Conservation (phyloP, 495 filamentous ascomycete species). For the Annulohypoxylon bovei region DNA sequence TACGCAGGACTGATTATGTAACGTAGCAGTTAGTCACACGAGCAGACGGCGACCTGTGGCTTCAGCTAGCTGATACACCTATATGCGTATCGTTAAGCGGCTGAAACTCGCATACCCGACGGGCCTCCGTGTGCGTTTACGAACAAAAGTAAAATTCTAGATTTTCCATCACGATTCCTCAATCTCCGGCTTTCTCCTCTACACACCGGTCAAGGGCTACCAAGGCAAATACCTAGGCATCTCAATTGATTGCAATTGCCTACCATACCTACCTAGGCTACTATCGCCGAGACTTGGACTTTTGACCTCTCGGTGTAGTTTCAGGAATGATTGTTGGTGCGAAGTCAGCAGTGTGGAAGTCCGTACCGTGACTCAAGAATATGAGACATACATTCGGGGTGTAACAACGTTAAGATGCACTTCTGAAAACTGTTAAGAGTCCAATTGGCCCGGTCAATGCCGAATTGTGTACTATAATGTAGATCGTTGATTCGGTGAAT, state of each 20-base stretch:
- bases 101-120: constrained; percentile 6
- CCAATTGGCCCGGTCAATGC: not conserved
- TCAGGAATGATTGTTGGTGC: not conserved
- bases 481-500: not conserved
- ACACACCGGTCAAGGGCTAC: not conserved
- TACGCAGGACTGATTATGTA: constrained; percentile 1
- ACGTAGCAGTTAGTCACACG: constrained; percentile 13
- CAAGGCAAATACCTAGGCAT: not conserved
- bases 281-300: not conserved
- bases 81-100: not conserved
- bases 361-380: not conserved
- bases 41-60: no score
- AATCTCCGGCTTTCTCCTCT: not conserved
- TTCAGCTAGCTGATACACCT: not conserved
- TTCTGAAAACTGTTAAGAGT: not conserved
- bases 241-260: not conserved
- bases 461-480: not conserved
- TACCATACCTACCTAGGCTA: not conserved
- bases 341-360: not conserved
- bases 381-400: not conserved
- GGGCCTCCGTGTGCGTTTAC: constrained; percentile 1
- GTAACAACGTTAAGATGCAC: not conserved
- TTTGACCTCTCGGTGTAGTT: not conserved
- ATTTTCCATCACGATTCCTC: not conserved
- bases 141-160: not conserved